phyloP scores from a whole-genome alignment of 306 rosid species.

The Glycyrrhiza uralensis region DNA sequence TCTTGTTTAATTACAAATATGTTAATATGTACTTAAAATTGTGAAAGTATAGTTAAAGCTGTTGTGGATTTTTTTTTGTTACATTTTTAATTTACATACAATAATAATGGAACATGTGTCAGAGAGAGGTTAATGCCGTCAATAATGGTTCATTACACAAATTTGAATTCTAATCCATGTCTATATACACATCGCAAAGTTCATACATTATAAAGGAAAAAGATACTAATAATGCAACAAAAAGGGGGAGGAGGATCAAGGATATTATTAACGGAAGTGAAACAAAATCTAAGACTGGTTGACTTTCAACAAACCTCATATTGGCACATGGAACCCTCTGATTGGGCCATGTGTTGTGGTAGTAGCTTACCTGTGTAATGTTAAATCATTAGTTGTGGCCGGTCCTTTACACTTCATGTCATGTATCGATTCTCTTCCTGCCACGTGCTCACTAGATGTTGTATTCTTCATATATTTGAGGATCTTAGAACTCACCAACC shows the following conservation, averaged over 20 bases:
- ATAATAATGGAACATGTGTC: not conserved
- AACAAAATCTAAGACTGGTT: slow-evolving; percentile 13
- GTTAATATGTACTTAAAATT: too few relatives aligned
- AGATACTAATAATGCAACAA: not conserved
- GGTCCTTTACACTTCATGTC: slow-evolving; percentile 4
- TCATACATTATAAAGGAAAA: not conserved
- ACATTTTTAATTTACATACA: not conserved
- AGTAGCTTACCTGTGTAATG: slow-evolving; percentile 53
- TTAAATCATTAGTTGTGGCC: slow-evolving; percentile 23
- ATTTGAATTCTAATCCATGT: not conserved
- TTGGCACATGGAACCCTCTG: slow-evolving; percentile 22
- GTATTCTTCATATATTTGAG: not conserved
- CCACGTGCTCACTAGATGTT: slow-evolving; percentile 31
- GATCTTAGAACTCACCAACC: slow-evolving; percentile 16
- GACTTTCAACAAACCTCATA: not conserved
- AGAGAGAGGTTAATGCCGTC: not conserved
- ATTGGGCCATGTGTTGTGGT: slow-evolving; percentile 45
- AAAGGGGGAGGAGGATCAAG: not conserved
- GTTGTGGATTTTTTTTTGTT: not conserved
- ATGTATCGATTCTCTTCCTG: slow-evolving; percentile 2
- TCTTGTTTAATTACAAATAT: not conserved
- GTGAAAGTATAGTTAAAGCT: too few relatives aligned
- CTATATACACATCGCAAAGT: not conserved
- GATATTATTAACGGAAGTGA: not conserved
- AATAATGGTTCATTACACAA: not conserved